A percentile compares a stretch with the other conserved stretches of the same genome.
Conservation (phyloP, 176 grass and related monocot genomes). For the Eleusine coracana region DNA sequence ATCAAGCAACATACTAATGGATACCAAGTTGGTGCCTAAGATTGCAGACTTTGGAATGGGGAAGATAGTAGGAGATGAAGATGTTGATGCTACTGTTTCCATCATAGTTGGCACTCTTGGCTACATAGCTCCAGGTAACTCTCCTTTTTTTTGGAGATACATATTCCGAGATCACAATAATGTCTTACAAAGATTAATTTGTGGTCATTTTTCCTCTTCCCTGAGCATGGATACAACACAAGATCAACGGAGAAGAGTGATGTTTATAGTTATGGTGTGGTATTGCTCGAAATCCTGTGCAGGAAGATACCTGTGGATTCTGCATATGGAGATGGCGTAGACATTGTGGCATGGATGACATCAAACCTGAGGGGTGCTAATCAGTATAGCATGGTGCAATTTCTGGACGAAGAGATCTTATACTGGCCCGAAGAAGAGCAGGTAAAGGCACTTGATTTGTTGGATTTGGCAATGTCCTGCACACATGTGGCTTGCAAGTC, state of each 20-base stretch:
- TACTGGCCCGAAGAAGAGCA: constrained; percentile 51
- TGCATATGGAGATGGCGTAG: constrained; percentile 46
- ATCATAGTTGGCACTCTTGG: constrained; percentile 61
- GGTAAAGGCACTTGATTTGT: constrained; percentile 40
- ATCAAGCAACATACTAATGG: constrained; percentile 67
- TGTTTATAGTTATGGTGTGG: constrained; percentile 64
- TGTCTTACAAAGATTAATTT: not conserved
- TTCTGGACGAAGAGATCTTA: constrained; percentile 57
- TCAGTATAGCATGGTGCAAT: constrained; percentile 19
- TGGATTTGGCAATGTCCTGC: constrained; percentile 53
- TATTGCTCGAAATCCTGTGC: constrained; percentile 60
- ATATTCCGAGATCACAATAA: not conserved
- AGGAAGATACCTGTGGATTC: constrained; percentile 62
- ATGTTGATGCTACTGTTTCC: constrained; percentile 40
- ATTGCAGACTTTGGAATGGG: constrained; percentile 67
- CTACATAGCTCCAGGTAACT: constrained; percentile 64
- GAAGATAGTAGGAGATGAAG: constrained; percentile 35
- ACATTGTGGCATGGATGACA: constrained; percentile 60
- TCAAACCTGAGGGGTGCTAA: constrained; percentile 22
- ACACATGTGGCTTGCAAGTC: constrained; percentile 35
- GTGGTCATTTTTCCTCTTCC: not conserved
- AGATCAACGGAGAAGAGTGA: constrained; percentile 60
- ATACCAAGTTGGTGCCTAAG: constrained; percentile 58
- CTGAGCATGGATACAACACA: constrained; percentile 51
- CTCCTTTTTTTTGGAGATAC: not conserved